Evolutionary conservation across 371 early-diverging fungal species (phyloP).

Genomic region (Lichtheimia corymbifera): DNA sequence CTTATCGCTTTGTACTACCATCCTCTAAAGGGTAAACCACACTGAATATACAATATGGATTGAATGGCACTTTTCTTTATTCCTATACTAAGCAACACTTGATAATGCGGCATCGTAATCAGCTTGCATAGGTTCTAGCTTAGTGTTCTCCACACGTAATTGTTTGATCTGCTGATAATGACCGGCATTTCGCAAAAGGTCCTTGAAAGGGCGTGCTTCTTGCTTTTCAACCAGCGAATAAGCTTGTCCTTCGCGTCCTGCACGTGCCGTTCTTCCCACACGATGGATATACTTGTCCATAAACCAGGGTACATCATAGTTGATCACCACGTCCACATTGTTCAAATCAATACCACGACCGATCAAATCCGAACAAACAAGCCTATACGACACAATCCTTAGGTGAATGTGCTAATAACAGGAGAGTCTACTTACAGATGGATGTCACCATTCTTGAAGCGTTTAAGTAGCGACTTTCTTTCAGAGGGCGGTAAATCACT

Average conservation of each 20-base stretch:
- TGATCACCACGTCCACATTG: conserved; percentile 83
- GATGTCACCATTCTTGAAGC: conserved; percentile 73
- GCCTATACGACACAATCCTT: conserved; percentile 20
- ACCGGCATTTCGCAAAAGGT: conserved; percentile 71
- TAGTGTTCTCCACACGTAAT: conserved; percentile 44
- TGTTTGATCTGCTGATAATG: conserved; percentile 60
- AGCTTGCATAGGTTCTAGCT: conserved; percentile 15
- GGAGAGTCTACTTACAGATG: conserved; percentile 44
- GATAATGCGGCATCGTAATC: conserved; percentile 10
- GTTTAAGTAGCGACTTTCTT: conserved; percentile 65
- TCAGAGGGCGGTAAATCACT: conserved; percentile 76
- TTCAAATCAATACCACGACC: conserved; percentile 96
- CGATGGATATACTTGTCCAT: conserved; percentile 96
- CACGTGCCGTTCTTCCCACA: conserved; percentile 98
- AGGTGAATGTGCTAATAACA: not conserved
- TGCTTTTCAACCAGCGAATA: conserved; percentile 86
- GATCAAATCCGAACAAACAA: conserved; percentile 93
- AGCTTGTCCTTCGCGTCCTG: conserved; percentile 88
- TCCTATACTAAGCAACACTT: conserved; percentile 1
- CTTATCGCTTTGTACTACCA: too few species aligned
- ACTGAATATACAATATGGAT: too few species aligned
- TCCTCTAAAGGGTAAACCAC: too few species aligned
- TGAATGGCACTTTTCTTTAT: conserved; percentile 4
- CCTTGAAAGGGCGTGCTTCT: conserved; percentile 76
- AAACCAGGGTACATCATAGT: conserved; percentile 91